Evolutionary conservation across 1,284 basidiomycete species (phyloP).

Genomic region (Exobasidium cylindrosporum): DNA sequence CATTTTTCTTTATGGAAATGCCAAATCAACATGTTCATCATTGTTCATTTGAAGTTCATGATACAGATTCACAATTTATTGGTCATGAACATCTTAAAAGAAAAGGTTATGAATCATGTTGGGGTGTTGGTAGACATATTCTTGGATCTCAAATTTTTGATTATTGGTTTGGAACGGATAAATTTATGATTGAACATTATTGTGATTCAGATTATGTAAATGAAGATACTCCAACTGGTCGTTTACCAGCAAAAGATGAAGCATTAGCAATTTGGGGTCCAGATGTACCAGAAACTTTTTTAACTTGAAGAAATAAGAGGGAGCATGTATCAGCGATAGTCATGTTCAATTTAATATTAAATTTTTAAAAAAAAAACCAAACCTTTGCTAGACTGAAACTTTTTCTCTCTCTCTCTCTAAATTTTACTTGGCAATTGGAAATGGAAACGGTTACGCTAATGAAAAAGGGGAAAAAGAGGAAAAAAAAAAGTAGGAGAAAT

Average conservation of each 20-base stretch:
- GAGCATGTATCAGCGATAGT: too few relatives aligned
- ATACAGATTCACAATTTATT: background rate
- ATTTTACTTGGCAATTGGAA: too few relatives aligned
- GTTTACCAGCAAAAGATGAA: background rate
- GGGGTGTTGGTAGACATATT: conserved; percentile 4
- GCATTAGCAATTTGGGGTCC: background rate
- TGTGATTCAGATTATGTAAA: background rate
- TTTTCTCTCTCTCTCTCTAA: too few relatives aligned
- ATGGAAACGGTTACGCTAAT: too few relatives aligned
- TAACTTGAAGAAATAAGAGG: background rate
- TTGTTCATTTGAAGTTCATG: background rate
- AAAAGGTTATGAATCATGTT: background rate
- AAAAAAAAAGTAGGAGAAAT: too few relatives aligned
- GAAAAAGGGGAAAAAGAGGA: too few relatives aligned
- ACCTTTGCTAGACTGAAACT: too few relatives aligned
- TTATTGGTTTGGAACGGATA: conserved; percentile 3
- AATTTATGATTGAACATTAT: conserved; percentile 3
- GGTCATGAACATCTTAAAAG: background rate
- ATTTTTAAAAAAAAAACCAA: too few relatives aligned
- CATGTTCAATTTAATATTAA: too few relatives aligned
- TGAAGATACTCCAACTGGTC: background rate
- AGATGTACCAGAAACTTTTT: background rate
- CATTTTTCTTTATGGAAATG: background rate
- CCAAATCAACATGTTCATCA: background rate
- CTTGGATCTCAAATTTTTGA: conserved; percentile 5